These are phyloP conservation scores for Yamadazyma scolyti DNA, from an alignment of 805 yeast species.

Conservation along the genomic window DNA sequence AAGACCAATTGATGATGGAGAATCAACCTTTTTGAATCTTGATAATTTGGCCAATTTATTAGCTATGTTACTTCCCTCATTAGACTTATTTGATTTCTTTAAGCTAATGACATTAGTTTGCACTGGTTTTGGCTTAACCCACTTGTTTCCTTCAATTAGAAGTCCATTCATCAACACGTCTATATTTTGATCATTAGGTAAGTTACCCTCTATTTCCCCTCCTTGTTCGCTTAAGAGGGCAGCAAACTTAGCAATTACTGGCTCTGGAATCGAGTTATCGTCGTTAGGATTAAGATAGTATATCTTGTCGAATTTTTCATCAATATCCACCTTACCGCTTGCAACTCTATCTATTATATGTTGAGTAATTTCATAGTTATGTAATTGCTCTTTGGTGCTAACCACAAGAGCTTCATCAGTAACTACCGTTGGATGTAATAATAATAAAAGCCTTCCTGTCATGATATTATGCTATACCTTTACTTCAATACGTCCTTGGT, in stretches of 20 bases:
- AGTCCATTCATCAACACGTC: constrained; percentile 70
- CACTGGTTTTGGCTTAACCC: constrained; percentile 52
- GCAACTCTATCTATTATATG: constrained; percentile 59
- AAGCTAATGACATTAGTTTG: constrained; percentile 28
- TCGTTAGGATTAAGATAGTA: constrained; percentile 55
- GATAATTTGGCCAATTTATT: constrained; percentile 3
- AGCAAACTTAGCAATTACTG: constrained; percentile 17
- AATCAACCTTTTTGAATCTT: constrained; percentile 12
- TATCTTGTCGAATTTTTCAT: constrained; percentile 39
- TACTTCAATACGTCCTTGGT: too few species aligned
- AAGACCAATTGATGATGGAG: constrained; percentile 21
- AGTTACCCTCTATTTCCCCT: constrained; percentile 52
- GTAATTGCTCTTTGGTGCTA: constrained; percentile 29
- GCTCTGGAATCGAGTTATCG: constrained; percentile 44
- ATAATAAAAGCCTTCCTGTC: constrained; percentile 22
- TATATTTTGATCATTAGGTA: constrained; percentile 48
- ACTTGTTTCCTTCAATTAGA: constrained; percentile 40
- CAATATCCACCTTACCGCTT: constrained; percentile 38
- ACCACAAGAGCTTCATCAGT: constrained; percentile 49
- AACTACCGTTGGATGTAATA: constrained; percentile 67
- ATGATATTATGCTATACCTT: constrained; percentile 2
- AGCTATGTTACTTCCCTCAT: constrained; percentile 1
- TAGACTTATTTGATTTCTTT: constrained; percentile 17
- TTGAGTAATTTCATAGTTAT: constrained; percentile 34
- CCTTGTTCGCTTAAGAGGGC: constrained; percentile 31